Evolutionary conservation across 805 yeast species (phyloP), one percentile per base, ranked within the genome.

Genomic region (Cyberlindnera suaveolens): DNA sequence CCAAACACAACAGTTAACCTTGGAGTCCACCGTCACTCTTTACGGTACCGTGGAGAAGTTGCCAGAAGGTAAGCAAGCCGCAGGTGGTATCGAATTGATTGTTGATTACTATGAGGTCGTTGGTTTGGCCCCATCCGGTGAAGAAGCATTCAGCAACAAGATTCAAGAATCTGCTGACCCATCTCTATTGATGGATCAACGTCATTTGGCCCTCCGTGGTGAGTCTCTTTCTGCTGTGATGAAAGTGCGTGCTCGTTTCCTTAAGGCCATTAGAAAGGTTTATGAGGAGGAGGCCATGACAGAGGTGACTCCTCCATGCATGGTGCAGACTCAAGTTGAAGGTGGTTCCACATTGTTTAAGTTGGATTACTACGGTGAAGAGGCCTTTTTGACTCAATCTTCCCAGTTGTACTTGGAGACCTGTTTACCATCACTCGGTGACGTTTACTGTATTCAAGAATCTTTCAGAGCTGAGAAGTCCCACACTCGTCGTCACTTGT

Each of bases 301-400:
- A 29, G 99, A 93, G 74, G 96, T 95, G 47, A 93, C 98, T 33
- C 97, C 99, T 37, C 99, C 99, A 60, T 90, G 98, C 70, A 93
- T 93, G 98, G 99, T 93, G 44, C 99, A 93, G 71, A 90, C 96
- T 33, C 98, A 93, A 73, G 99, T 93, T 47, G 99, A 93, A 71
- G 99, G 99, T 64, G 99, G 99, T 42, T 85, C 97, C 33, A 93
- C 99, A 15, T 74, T 93, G 61, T 93, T 93, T 75, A 80, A 82
- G 59, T 72, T 93, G 71, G 85, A 86, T 65, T 93, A 95, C 73
- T 93, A 93, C 64, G 98, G 96, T 43, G 95, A 93, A 71, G 93
- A 90, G 64, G 98, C 99, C 10, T 93, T 72, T 68, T 74, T 93
- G 61, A 95, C 99, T 16, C 99, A 93, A 71, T 85, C 96, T 8